Evolutionary conservation across 768 basidiomycete species (phyloP).

Genomic region (Lentinula edodes): DNA sequence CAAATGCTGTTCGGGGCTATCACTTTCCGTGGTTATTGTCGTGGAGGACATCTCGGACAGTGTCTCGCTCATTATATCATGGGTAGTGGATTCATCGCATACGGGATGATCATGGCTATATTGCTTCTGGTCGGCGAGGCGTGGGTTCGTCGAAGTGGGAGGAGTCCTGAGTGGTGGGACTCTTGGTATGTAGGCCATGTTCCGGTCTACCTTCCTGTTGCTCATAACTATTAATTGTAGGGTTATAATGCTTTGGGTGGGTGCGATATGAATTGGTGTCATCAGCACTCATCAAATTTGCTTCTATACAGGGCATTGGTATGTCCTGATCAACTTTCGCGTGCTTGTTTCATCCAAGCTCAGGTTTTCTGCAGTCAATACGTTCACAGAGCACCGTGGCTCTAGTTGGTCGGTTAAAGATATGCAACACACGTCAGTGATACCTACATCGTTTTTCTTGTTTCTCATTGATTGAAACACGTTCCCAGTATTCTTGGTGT

Average conservation of each 20-base stretch:
- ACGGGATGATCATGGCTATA: constrained; percentile 77
- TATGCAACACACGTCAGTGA: constrained; percentile 85
- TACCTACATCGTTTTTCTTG: constrained; percentile 4
- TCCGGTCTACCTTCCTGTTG: constrained; percentile 4
- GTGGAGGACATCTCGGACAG: constrained; percentile 72
- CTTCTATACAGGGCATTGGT: constrained; percentile 48
- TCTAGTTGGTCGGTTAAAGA: constrained; percentile 83
- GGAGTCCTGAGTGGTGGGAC: constrained; percentile 84
- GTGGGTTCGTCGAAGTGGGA: constrained; percentile 67
- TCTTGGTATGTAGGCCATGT: constrained; percentile 48
- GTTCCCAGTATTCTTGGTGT: constrained; percentile 59
- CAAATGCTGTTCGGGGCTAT: constrained; percentile 87
- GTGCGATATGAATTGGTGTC: constrained; percentile 5
- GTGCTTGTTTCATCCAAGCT: not conserved
- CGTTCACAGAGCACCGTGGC: constrained; percentile 88
- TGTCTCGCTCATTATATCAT: constrained; percentile 88
- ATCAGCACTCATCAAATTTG: not conserved
- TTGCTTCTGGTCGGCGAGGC: constrained; percentile 70
- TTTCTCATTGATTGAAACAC: not conserved
- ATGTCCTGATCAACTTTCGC: constrained; percentile 14
- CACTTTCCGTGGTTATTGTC: constrained; percentile 71
- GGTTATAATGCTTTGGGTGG: constrained; percentile 50
- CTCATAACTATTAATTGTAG: constrained; percentile 11
- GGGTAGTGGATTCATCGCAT: constrained; percentile 89
- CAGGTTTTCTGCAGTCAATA: constrained; percentile 58